phyloP scores from a whole-genome alignment of 345 rosid species.

The Barbarea vulgaris region DNA sequence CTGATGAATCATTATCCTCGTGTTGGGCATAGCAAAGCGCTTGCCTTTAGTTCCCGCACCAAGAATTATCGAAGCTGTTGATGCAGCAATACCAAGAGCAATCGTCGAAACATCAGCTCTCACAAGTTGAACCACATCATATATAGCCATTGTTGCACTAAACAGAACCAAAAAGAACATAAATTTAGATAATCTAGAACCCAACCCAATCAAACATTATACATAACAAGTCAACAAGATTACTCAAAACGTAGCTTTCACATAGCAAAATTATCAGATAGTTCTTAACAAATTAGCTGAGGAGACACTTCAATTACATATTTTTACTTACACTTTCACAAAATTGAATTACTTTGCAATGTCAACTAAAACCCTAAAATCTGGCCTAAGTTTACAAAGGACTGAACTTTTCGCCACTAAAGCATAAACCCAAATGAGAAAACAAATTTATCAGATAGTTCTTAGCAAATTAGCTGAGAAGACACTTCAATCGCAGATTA shows the following conservation, averaged over 20 bases:
- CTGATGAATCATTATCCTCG: slow-evolving; percentile 94
- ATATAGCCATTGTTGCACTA: slow-evolving; percentile 97
- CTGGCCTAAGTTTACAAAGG: not conserved
- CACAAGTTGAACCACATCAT: slow-evolving; percentile 85
- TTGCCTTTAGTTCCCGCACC: slow-evolving; percentile 96
- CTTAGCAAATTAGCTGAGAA: not conserved
- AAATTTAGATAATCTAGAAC: slow-evolving; percentile 4
- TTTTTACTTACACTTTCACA: not conserved
- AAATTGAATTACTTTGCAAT: not conserved
- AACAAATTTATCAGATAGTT: not conserved
- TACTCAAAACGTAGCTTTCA: not conserved
- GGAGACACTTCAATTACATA: slow-evolving; percentile 1
- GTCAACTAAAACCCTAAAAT: slow-evolving; percentile 22
- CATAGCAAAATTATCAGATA: not conserved
- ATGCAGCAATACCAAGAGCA: slow-evolving; percentile 86
- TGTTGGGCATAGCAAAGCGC: slow-evolving; percentile 93
- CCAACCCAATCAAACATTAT: not conserved
- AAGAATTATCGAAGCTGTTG: slow-evolving; percentile 89
- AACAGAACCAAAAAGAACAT: slow-evolving; percentile 7
- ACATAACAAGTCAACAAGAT: not conserved
- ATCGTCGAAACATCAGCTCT: slow-evolving; percentile 91
- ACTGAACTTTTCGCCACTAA: not conserved
- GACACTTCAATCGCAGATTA: not conserved
- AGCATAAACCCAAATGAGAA: not conserved
- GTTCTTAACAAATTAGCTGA: not conserved